Evolutionary conservation across 2,329 filamentous ascomycete genomes (phyloP).

Genomic region (Alternaria longipes): DNA sequence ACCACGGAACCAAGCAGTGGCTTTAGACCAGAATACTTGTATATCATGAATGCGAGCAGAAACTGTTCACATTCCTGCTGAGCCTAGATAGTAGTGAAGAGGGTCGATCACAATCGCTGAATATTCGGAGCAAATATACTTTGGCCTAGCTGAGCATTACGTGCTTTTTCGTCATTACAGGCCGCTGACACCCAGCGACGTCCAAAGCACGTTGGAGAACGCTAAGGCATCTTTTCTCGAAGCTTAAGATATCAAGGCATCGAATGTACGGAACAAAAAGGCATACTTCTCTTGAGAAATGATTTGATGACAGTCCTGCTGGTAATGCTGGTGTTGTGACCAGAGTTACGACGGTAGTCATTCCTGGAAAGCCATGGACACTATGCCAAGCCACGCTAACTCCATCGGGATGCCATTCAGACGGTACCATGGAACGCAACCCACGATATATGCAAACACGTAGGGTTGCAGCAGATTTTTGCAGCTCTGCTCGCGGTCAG

Average conservation of each 20-base stretch:
- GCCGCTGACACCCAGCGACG: not conserved
- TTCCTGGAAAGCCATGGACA: not conserved
- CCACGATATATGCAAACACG: constrained; percentile 7
- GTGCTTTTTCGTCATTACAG: not conserved
- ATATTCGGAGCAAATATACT: not conserved
- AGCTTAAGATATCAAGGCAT: not conserved
- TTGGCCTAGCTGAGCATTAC: not conserved
- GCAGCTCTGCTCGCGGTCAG: not conserved
- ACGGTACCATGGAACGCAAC: constrained; percentile 18
- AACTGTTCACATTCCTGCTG: not conserved
- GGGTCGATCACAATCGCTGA: not conserved
- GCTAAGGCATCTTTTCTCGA: not conserved
- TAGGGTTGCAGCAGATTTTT: not conserved
- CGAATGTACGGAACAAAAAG: not conserved
- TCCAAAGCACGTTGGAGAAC: not conserved
- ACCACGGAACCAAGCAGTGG: not conserved
- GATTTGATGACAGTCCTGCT: not conserved
- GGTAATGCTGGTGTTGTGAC: not conserved
- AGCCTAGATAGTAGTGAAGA: not conserved
- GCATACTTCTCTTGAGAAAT: not conserved
- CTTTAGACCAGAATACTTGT: not conserved
- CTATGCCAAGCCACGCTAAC: constrained; percentile 8
- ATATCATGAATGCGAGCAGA: not conserved
- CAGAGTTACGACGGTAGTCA: not conserved
- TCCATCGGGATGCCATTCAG: constrained; percentile 8